These are phyloP conservation scores for Ogataea pilisensis DNA, from an alignment of 805 yeast genomes.

Conservation along the genomic window DNA sequence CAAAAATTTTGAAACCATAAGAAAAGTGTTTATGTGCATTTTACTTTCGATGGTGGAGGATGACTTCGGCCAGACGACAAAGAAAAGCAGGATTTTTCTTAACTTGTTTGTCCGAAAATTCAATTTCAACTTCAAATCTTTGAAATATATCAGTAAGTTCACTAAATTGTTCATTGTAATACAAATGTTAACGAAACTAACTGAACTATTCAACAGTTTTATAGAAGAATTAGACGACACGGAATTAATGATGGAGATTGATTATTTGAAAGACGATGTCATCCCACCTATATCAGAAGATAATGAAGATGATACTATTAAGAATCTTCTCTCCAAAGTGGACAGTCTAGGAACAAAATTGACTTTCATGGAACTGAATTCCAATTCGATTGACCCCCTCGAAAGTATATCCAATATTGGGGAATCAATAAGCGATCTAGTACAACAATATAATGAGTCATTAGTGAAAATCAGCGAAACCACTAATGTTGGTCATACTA, in stretches of 20 bases:
- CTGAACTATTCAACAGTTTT: slow-evolving; percentile 8
- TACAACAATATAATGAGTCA: slow-evolving; percentile 11
- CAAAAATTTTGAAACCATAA: slow-evolving; percentile 14
- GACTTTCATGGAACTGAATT: slow-evolving; percentile 18
- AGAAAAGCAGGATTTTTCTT: slow-evolving; percentile 9
- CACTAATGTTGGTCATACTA: neutral
- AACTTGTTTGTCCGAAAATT: slow-evolving; percentile 16
- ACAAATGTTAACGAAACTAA: slow-evolving; percentile 13
- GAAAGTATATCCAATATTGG: slow-evolving; percentile 12
- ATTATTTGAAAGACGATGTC: slow-evolving; percentile 2
- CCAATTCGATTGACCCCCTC: slow-evolving; percentile 6
- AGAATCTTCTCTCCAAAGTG: slow-evolving; percentile 10
- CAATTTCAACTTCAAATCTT: slow-evolving; percentile 5
- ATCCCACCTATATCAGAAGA: slow-evolving; percentile 18
- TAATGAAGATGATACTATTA: slow-evolving; percentile 20
- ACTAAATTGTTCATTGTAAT: slow-evolving; percentile 14
- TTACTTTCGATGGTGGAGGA: slow-evolving; percentile 20
- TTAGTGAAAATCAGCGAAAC: too few species aligned
- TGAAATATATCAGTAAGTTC: slow-evolving; percentile 2
- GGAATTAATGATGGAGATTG: slow-evolving; percentile 1
- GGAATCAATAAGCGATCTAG: slow-evolving; percentile 10
- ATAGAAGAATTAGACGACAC: slow-evolving; percentile 13
- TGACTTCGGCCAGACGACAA: neutral
- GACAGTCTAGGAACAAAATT: slow-evolving; percentile 19
- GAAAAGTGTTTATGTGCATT: slow-evolving; percentile 22